Conservation (phyloP, 441 rosid genomes). For the Erodium trifolium region DNA sequence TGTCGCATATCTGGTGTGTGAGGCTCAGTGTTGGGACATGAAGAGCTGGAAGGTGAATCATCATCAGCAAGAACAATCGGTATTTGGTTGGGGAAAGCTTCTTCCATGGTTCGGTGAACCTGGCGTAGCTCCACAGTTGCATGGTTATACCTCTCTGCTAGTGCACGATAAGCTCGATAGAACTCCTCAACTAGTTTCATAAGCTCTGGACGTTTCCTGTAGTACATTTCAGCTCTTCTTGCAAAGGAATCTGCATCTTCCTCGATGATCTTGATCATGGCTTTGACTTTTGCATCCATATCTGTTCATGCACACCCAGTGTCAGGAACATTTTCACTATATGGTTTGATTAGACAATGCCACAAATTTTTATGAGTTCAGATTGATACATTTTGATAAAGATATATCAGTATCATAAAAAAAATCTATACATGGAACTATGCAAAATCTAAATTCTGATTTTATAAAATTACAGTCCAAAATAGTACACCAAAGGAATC, state of each 20-base stretch:
- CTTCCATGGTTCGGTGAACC: constrained; percentile 57
- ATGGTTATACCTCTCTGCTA: constrained; percentile 71
- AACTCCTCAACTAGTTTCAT: constrained; percentile 69
- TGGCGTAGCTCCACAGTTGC: constrained; percentile 59
- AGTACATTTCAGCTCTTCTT: constrained; percentile 24
- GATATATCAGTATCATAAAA: too few species aligned
- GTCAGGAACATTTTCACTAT: too few species aligned
- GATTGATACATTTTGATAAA: too few species aligned
- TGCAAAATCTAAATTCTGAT: background rate
- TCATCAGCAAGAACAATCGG: constrained; percentile 38
- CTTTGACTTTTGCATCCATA: constrained; percentile 67
- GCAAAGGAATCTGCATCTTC: constrained; percentile 82
- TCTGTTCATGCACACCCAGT: constrained; percentile 28
- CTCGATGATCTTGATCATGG: constrained; percentile 70
- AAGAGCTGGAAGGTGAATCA: constrained; percentile 31
- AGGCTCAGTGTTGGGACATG: constrained; percentile 15
- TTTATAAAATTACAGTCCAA: background rate
- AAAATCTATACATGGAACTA: too few species aligned
- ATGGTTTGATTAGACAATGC: too few species aligned
- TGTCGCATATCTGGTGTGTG: too few species aligned
- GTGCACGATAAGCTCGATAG: constrained; percentile 69
- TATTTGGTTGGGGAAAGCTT: constrained; percentile 57
- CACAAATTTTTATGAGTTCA: too few species aligned
- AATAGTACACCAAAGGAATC: background rate
- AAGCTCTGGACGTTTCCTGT: constrained; percentile 62